Evolutionary conservation across 306 rosid species (phyloP), one percentile per base, ranked within the genome.

Genomic region (Pachyrhizus erosus): DNA sequence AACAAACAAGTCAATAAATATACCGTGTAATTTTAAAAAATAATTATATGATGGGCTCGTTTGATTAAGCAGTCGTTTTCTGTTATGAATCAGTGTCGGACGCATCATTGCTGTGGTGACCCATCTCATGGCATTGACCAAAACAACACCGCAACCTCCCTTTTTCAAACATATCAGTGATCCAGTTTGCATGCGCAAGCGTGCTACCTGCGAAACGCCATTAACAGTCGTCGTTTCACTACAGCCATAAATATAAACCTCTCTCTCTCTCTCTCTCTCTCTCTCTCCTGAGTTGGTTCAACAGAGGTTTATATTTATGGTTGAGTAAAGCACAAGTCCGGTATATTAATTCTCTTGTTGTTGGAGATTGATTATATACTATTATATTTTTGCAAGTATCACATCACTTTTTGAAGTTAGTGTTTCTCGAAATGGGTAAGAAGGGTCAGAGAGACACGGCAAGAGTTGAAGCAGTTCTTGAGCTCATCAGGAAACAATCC

Each of bases 401-500:
- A n/a, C n/a, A n/a, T n/a, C n/a, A n/a, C 49, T 1, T 62, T 15
- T 9, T 64, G 69, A 31, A 15, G 43, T 64, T 64, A 13, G 23
- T 0, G 20, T 17, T 73, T 75, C 83, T 83, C 69, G 71, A 84
- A 87, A 93, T 93, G 98, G 92, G 86, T 14, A 90, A 87, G 87
- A 90, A 89, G 76, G 93, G 87, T 20, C 85, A 71, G 79, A 81
- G 54, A 67, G 84, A 72, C 42, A 73, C 62, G 9, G 80, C 79
- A 2, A 88, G 73, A 77, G 92, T 90, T 42, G 91, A 91, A 79
- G 89, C 97, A n/a, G 93, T 93, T 70, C 90, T 93, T 33, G 75
- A 89, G 0, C 89, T 90, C 82, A 84, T 93, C 81, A 58, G 83
- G 66, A 91, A 90, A 84, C 98, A 93, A 77, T 65, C 89, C 0